Evolutionary conservation across 805 yeast species (phyloP).

Genomic region (Brettanomyces anomalus): DNA sequence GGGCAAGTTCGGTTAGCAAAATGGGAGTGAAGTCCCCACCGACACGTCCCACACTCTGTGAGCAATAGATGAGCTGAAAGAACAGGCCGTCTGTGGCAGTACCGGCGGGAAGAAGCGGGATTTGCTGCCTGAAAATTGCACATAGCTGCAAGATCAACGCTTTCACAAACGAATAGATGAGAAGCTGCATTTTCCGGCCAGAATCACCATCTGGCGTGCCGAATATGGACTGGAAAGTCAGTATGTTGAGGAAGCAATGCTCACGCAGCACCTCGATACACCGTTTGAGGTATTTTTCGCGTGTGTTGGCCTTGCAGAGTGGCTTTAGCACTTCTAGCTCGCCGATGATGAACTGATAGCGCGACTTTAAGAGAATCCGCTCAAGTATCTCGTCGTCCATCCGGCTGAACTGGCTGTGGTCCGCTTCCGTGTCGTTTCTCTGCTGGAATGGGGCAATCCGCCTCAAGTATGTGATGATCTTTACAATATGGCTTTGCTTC

Average conservation of each 20-base stretch:
- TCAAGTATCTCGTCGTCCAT: slow-evolving; percentile 30
- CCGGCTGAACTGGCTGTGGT: neutral
- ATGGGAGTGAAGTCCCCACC: slow-evolving; percentile 61
- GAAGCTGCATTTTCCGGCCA: slow-evolving; percentile 19
- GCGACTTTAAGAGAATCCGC: slow-evolving; percentile 54
- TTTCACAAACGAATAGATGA: slow-evolving; percentile 28
- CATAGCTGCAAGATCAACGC: slow-evolving; percentile 25
- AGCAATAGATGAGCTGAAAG: slow-evolving; percentile 78
- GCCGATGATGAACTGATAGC: slow-evolving; percentile 55
- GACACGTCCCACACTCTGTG: slow-evolving; percentile 70
- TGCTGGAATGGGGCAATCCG: slow-evolving; percentile 48
- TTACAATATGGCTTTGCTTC: slow-evolving; percentile 70
- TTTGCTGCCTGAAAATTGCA: slow-evolving; percentile 22
- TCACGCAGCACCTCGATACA: slow-evolving; percentile 81
- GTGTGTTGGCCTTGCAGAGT: slow-evolving; percentile 39
- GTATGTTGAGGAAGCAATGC: slow-evolving; percentile 63
- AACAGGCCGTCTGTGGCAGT: slow-evolving; percentile 56
- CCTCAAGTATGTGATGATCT: slow-evolving; percentile 66
- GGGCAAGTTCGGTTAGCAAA: slow-evolving; percentile 31
- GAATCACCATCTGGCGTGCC: slow-evolving; percentile 10
- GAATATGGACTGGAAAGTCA: slow-evolving; percentile 58
- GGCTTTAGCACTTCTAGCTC: slow-evolving; percentile 55
- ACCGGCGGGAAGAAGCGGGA: slow-evolving; percentile 25
- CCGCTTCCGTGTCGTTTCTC: neutral
- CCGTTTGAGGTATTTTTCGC: slow-evolving; percentile 61